Conservation (phyloP, 164 flowering plant species). For the Sextonia rubra region DNA sequence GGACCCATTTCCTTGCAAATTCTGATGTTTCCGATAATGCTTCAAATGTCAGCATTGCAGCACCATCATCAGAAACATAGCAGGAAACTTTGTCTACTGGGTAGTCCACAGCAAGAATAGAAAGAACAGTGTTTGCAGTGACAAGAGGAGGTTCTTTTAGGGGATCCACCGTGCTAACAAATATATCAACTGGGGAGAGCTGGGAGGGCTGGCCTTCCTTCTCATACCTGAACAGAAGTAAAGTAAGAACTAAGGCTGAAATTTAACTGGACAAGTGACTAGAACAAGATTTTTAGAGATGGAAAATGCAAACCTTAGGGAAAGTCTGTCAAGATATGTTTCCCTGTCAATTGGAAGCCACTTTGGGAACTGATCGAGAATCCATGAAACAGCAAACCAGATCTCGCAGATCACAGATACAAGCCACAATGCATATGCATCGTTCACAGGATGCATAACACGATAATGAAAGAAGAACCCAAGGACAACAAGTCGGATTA, state of each 20-base stretch:
- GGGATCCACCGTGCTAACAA: constrained; percentile 96
- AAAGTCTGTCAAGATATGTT: constrained; percentile 60
- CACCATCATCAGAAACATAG: constrained; percentile 96
- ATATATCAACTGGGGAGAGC: constrained; percentile 81
- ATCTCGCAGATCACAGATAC: constrained; percentile 64
- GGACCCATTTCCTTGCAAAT: constrained; percentile 93
- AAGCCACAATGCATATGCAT: constrained; percentile 60
- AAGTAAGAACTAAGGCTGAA: not conserved
- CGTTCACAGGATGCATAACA: constrained; percentile 48
- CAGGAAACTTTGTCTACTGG: constrained; percentile 94
- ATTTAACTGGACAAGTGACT: not conserved
- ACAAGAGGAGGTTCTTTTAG: constrained; percentile 95
- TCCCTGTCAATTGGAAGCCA: constrained; percentile 66
- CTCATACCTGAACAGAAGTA: constrained; percentile 56
- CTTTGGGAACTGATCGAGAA: constrained; percentile 68
- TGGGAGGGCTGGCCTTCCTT: constrained; percentile 84
- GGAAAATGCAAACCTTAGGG: constrained; percentile 38
- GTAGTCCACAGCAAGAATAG: constrained; percentile 90
- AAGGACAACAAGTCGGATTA: constrained; percentile 54
- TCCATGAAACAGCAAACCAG: constrained; percentile 68
- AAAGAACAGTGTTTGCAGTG: constrained; percentile 81
- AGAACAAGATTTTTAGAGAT: not conserved
- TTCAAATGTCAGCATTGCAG: constrained; percentile 93
- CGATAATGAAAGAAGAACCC: constrained; percentile 68
- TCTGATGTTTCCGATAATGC: constrained; percentile 90